Base-by-base conservation (phyloP, 441 rosid species). In the Populus hybrid region DNA sequence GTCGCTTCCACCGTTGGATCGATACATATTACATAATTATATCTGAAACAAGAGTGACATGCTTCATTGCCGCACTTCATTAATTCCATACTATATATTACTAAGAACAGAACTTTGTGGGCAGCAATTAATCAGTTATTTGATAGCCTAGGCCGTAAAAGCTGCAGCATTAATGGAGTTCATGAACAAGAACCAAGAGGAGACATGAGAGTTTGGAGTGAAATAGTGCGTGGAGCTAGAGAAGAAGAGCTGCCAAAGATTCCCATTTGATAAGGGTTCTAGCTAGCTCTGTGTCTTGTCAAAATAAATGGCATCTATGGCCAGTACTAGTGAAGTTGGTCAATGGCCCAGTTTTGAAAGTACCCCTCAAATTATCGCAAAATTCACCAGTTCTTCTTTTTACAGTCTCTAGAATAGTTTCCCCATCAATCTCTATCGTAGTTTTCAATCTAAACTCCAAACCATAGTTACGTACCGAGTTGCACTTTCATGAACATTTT, bases 161-260 rank as follows among this genome's bases (percentile, higher is more conserved):
- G 50, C 12, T 69, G 21, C 0, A 0, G 0, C 4, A 23, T 20
- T n/a, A 20, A 20, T 38, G 21, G 59, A 40, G 26, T 11, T 11
- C 14, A 69, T 38, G 53, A 38, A 24, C 11, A 11, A 73, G 68
- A 73, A 29, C 31, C 3, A 29, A 29, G 31, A 35, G 53, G 35
- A 29, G 61, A 33, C 31, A 40, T 14, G 21, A 77, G 63, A 63
- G 45, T 63, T 40, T 29, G 65, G 33, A 23, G 65, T n/a, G 10
- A 21, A 38, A 77, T 63, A 9, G 24, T 28, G 75, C 65, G 14
- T 16, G 31, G 67, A 69, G 16, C 56, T 9, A 70, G 24, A 73
- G 38, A 66, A 26, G 65, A 63, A 76, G 64, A 79, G 7, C 31
- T 26, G 64, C 45, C 69, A 42, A 42, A 53, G 14, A 35, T 35